Base-by-base conservation (phyloP, 2,329 filamentous ascomycete genomes). In the Phialophora expanda region DNA sequence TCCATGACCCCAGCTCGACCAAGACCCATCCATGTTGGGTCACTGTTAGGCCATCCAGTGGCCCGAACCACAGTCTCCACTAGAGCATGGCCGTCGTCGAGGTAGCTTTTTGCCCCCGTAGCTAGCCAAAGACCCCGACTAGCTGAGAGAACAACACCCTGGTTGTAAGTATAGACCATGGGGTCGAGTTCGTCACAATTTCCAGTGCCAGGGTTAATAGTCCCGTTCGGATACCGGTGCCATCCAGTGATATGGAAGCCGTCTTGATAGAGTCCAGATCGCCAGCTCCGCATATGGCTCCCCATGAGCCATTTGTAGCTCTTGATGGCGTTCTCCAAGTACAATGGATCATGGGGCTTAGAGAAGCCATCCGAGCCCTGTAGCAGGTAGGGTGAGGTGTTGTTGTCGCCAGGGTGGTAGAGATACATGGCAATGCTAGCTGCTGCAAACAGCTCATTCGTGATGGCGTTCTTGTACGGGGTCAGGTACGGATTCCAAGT, bases 381-480 rank as follows among this genome's bases (percentile, higher is more conserved):
- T 28, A 64, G 71, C 65, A 81, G 71, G 77, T 90, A 95, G 0
- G 91, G 91, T 0, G 89, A 88, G 22, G 84, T 81, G 69, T 93
- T 92, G 41, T 84, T 78, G 75, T 97, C 92, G 0, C 92, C 91
- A 0, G 93, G 92, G 70, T 93, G 96, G 74, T 94, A 86, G 4
- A 95, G 84, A 75, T 96, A 97, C 94, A 98, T 97, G 61, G 85
- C 86, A 41, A 94, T 86, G 24, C 91, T 95, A 0, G 92, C 92
- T 0, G 93, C 85, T 66, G 97, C 91, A 79, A 86, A 97, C 0
- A 97, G 85, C 75, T 97, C 88, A 74, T 97, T 97, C 32, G 94
- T 98, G 73, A 98, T 96, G 69, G 94, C 92, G 74, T 98, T 98
- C 76, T 97, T 98, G 81, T 97, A 98, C 0, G 93, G 92, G 46